These are phyloP conservation scores for Tolypocladium tundrense DNA, from an alignment of 2,329 filamentous ascomycete species.

Conservation along the genomic window DNA sequence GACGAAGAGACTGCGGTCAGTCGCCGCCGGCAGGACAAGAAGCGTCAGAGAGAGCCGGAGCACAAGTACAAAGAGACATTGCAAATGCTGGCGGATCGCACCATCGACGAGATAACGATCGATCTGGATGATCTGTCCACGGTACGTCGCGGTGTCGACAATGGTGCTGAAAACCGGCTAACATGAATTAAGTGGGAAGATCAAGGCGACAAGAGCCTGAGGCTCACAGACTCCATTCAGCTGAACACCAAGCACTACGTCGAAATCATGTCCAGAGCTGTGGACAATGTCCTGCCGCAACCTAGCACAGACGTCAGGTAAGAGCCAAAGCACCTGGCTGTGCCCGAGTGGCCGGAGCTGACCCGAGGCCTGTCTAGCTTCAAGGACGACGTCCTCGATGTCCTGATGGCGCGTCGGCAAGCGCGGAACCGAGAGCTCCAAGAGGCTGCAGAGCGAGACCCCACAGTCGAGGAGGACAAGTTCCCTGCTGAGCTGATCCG, in stretches of 20 bases:
- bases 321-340: slow-evolving; percentile 13
- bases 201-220: slow-evolving; percentile 54
- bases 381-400: slow-evolving; percentile 95
- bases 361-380: slow-evolving; percentile 44
- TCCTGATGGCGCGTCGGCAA: slow-evolving; percentile 87
- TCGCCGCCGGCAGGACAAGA: slow-evolving; percentile 37
- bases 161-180: neutral
- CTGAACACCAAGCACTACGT: slow-evolving; percentile 92
- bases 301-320: slow-evolving; percentile 70
- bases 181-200: slow-evolving; percentile 56
- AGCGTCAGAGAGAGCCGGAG: slow-evolving; percentile 46
- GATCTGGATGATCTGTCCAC: slow-evolving; percentile 79
- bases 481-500: slow-evolving; percentile 90
- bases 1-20: slow-evolving; percentile 55
- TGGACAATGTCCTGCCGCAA: slow-evolving; percentile 76
- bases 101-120: slow-evolving; percentile 66
- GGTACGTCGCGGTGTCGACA: slow-evolving; percentile 36
- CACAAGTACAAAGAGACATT: slow-evolving; percentile 83
- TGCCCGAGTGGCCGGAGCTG: neutral
- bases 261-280: slow-evolving; percentile 77
- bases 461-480: slow-evolving; percentile 57
- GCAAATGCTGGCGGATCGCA: slow-evolving; percentile 77
- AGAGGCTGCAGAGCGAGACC: slow-evolving; percentile 57
- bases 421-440: slow-evolving; percentile 72
- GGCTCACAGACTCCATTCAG: slow-evolving; percentile 76